phyloP scores from a whole-genome alignment of 2,329 filamentous ascomycete species.

The Pseudofabraea citricarpa region DNA sequence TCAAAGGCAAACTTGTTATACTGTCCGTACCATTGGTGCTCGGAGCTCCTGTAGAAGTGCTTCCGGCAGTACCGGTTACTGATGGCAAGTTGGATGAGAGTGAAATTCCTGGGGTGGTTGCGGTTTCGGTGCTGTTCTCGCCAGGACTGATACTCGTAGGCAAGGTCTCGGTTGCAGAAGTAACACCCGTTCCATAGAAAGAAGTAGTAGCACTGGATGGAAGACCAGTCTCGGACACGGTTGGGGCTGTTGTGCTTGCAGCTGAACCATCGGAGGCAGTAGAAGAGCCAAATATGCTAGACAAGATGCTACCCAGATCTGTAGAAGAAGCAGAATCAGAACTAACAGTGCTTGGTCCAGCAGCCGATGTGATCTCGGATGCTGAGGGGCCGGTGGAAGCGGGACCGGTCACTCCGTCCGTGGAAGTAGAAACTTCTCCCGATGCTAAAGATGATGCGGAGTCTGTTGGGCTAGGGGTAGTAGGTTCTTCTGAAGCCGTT shows the following conservation, averaged over 20 bases:
- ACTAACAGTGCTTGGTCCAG: background rate
- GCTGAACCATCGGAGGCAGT: background rate
- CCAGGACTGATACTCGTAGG: constrained; percentile 1
- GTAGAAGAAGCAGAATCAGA: background rate
- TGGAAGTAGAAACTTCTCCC: background rate
- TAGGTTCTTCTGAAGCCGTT: background rate
- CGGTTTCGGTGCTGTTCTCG: constrained; percentile 7
- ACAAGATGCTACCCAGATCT: constrained; percentile 2
- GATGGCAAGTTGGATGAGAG: constrained; percentile 2
- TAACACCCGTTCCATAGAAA: background rate
- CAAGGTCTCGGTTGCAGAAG: constrained; percentile 2
- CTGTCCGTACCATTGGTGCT: constrained; percentile 1
- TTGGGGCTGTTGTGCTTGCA: background rate
- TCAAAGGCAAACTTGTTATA: background rate
- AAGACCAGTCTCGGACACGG: background rate
- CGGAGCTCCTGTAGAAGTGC: background rate
- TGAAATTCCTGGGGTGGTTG: constrained; percentile 2
- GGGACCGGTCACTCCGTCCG: background rate
- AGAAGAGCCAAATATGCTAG: constrained; percentile 2
- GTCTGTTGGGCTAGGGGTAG: background rate
- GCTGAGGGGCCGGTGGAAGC: background rate
- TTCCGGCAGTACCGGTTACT: background rate
- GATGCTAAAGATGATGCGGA: background rate
- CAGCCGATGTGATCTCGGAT: background rate
- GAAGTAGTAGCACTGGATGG: constrained; percentile 4